Evolutionary conservation across 306 rosid species (phyloP).

Genomic region (Trifolium dubium): DNA sequence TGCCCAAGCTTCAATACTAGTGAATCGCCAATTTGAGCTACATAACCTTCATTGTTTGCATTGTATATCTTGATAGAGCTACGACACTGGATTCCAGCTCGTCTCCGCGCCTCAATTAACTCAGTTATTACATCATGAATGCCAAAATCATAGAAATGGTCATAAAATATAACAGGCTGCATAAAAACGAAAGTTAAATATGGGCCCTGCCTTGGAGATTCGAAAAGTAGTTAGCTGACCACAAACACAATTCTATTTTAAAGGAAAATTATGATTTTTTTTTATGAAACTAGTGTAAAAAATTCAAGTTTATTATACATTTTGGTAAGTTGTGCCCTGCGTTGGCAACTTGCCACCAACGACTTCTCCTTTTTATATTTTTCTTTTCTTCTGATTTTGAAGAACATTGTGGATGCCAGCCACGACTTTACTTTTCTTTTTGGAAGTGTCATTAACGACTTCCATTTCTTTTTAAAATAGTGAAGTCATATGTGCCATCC

Average conservation of each 20-base stretch:
- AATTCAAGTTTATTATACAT: no score
- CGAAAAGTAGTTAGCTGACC: neutral
- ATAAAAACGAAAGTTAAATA: neutral
- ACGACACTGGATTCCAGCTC: conserved; percentile 75
- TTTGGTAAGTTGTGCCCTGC: no score
- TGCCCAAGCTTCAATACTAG: conserved; percentile 76
- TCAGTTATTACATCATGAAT: conserved; percentile 62
- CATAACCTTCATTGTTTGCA: conserved; percentile 80
- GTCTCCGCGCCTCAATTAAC: conserved; percentile 67
- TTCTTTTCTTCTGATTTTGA: no score
- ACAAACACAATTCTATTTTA: conserved; percentile 6
- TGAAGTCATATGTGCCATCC: no score
- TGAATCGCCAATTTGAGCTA: conserved; percentile 70
- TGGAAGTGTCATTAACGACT: no score
- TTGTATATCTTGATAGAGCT: conserved; percentile 71
- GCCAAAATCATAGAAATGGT: conserved; percentile 79
- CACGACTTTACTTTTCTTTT: no score
- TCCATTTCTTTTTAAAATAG: no score
- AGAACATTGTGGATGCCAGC: no score
- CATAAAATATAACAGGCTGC: conserved; percentile 77
- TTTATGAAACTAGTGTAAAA: no score
- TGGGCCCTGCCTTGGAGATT: neutral
- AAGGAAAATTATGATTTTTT: neutral
- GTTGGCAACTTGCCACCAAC: no score
- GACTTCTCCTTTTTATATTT: no score